Evolutionary conservation across 1,284 basidiomycete species (phyloP).

Genomic region (Neonothopanus nambi): DNA sequence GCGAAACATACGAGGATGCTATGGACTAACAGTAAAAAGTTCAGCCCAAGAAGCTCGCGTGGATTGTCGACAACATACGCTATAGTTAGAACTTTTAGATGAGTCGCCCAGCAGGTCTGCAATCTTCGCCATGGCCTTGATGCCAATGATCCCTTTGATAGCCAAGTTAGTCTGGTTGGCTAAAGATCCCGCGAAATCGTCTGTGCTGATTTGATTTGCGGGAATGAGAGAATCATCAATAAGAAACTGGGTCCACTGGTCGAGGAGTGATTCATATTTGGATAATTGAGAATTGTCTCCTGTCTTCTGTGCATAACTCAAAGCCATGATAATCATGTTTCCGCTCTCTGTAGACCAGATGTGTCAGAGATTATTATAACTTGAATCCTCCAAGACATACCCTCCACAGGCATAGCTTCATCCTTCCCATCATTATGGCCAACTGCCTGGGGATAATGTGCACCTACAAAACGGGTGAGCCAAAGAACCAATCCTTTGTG

Average conservation of each 20-base stretch:
- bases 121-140: conserved; percentile 67
- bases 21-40: conserved; percentile 44
- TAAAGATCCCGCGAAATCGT: conserved; percentile 60
- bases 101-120: conserved; percentile 50
- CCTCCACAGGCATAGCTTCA: conserved; percentile 53
- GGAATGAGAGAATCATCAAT: conserved; percentile 64
- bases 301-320: conserved; percentile 65
- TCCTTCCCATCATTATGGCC: conserved; percentile 68
- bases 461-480: conserved; percentile 27
- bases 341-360: conserved; percentile 51
- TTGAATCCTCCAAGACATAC: background rate
- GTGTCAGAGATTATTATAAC: background rate
- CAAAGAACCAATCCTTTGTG: background rate
- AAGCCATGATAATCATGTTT: conserved; percentile 75
- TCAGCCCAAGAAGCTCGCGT: background rate
- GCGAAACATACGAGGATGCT: conserved; percentile 52
- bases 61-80: conserved; percentile 38
- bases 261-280: conserved; percentile 52
- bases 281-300: conserved; percentile 54
- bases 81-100: conserved; percentile 55
- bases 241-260: conserved; percentile 75
- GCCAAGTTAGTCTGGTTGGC: conserved; percentile 80
- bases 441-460: conserved; percentile 45
- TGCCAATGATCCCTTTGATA: conserved; percentile 75
- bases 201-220: conserved; percentile 63